Base-by-base conservation (phyloP, 2,329 filamentous ascomycete genomes). In the Cercospora nicotianae region DNA sequence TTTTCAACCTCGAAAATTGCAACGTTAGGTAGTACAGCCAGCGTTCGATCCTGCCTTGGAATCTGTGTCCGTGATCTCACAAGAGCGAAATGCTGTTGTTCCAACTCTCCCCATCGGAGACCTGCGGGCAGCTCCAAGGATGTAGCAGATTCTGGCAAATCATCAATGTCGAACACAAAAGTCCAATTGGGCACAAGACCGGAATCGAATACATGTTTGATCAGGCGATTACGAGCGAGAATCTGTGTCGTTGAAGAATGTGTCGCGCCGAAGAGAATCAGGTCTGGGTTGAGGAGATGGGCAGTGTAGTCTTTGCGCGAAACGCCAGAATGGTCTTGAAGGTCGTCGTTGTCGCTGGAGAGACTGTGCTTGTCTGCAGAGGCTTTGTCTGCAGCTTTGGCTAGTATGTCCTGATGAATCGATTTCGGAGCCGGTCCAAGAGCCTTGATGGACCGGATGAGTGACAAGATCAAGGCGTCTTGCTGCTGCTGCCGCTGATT, bases 21-120 rank as follows among this genome's bases (percentile, higher is more conserved):
- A 18, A 77, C 62, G 85, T 79, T 23, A 7, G 80, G 79, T 60
- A 83, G 63, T 31, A 77, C 75, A 48, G 80, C 70, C 63, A 84
- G 69, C 10, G 83, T 84, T 12, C 74, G 72, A 78, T 86, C 83
- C 30, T 83, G 81, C 33, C 89, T 81, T 1, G 85, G 85, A 36
- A 92, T 87, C 20, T 83, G 69, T 12, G 87, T 88, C 61, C 87
- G 75, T 2, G 81, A 81, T 31, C 85, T 76, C 5, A 90, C 86
- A n/a, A 88, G 74, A 7, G 77, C 77, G 7, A 88, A 84, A 74
- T 92, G 87, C 69, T 81, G 78, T n/a, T 77, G 73, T 9, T 79
- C 77, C 1, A 90, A 80, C 1, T 73, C 69, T 5, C 83, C 86
- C 88, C 89, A 92, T 7, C 75, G 57, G 77, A 91, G 79, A 0